Percentiles rank a stretch among this genome's conserved stretches.
Conservation (phyloP, 257 asterid species). For the Nicotiana otophora region DNA sequence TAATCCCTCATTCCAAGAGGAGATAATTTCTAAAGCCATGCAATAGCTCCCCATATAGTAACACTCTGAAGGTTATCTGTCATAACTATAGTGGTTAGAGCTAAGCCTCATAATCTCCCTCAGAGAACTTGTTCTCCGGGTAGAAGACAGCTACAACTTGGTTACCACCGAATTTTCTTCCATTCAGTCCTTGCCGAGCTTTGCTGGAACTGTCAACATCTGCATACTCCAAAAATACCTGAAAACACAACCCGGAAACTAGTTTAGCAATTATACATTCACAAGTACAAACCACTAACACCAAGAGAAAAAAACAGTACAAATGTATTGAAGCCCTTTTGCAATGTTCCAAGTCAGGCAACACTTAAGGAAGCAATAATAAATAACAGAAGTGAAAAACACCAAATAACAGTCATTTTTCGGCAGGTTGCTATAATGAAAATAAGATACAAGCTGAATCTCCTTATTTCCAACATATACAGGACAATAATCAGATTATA, state of each 20-base stretch:
- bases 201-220: constrained; percentile 69
- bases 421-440: background rate
- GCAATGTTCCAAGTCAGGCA: background rate
- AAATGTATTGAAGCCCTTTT: background rate
- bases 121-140: constrained; percentile 71
- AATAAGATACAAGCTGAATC: background rate
- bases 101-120: constrained; percentile 78
- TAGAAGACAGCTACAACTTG: constrained; percentile 79
- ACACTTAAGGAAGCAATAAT: background rate
- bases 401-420: background rate
- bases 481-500: background rate
- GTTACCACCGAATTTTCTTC: constrained; percentile 88
- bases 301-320: background rate
- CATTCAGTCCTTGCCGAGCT: constrained; percentile 79
- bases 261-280: background rate
- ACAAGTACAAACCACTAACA: background rate
- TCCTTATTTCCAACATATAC: background rate
- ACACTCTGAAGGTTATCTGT: background rate
- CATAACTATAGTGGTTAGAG: background rate
- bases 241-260: background rate
- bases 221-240: constrained; percentile 81
- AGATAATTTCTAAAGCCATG: background rate
- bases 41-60: background rate
- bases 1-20: background rate
- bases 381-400: background rate